These are phyloP conservation scores for Gracilariopsis chorda DNA, from an alignment of 23 red algal genomes.

Conservation along the genomic window DNA sequence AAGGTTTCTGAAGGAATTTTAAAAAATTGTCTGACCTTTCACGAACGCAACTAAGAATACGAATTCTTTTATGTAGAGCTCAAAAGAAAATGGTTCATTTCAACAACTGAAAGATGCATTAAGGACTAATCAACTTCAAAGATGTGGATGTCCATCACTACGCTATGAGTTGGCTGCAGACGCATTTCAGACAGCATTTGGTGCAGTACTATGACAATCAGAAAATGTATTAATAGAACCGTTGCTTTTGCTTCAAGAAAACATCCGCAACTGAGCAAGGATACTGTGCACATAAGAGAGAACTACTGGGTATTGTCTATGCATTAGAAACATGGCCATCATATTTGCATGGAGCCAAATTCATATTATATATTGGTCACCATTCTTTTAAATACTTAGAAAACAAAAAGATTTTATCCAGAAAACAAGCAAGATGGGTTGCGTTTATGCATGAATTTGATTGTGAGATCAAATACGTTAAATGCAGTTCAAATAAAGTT, in stretches of 20 bases:
- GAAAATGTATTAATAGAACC: neutral
- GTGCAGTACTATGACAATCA: neutral
- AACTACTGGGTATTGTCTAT: no score
- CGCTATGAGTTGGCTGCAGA: neutral
- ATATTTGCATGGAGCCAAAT: no score
- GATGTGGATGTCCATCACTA: neutral
- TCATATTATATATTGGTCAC: no score
- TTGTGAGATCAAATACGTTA: conserved; percentile 22
- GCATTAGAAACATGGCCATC: no score
- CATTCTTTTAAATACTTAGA: conserved; percentile 13
- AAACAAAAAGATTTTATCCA: neutral
- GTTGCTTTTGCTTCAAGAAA: conserved; percentile 46
- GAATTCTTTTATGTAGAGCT: neutral
- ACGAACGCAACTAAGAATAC: no score
- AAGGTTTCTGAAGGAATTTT: no score
- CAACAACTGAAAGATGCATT: neutral
- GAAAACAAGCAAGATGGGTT: neutral
- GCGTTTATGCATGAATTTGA: neutral
- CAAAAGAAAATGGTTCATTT: neutral
- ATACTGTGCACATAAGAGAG: no score
- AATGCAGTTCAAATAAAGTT: conserved; percentile 13
- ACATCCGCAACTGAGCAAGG: no score
- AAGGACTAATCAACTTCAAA: neutral
- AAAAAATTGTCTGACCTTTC: no score
- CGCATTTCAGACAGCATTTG: neutral